These are phyloP conservation scores for Chrysanthemum seticuspe DNA, from an alignment of 129 eudicot species.

Conservation along the genomic window DNA sequence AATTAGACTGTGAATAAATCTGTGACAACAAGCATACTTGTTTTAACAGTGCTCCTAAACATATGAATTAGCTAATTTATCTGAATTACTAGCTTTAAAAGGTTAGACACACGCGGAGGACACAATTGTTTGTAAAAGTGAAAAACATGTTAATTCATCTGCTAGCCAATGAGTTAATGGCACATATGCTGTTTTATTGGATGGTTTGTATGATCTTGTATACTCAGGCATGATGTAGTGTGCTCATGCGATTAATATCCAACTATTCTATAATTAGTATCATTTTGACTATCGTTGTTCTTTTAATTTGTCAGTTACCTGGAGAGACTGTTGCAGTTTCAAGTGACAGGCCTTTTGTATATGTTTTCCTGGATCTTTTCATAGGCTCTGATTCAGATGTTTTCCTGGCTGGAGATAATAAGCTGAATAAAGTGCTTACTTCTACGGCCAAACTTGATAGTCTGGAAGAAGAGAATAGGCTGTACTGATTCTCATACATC, in stretches of 20 bases:
- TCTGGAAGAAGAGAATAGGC: slow-evolving; percentile 60
- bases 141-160: neutral
- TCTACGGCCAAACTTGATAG: slow-evolving; percentile 36
- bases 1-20: neutral
- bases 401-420: slow-evolving; percentile 36
- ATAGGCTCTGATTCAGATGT: too few species aligned
- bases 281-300: neutral
- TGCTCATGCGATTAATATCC: neutral
- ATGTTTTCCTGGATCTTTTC: slow-evolving; percentile 82
- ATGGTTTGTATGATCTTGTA: neutral
- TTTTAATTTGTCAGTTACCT: slow-evolving; percentile 31
- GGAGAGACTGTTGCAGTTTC: slow-evolving; percentile 37
- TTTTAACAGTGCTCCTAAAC: slow-evolving; percentile 9
- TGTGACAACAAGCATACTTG: slow-evolving; percentile 1
- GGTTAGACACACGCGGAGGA: neutral
- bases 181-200: slow-evolving; percentile 2
- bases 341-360: slow-evolving; percentile 55
- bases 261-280: neutral
- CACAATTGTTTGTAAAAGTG: neutral
- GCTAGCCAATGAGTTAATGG: neutral
- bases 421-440: slow-evolving; percentile 29
- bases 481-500: slow-evolving; percentile 47
- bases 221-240: neutral
- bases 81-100: neutral
- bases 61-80: neutral